Evolutionary conservation across 2,329 filamentous ascomycete genomes (phyloP).

Genomic region (Alternaria angustiovoidea): DNA sequence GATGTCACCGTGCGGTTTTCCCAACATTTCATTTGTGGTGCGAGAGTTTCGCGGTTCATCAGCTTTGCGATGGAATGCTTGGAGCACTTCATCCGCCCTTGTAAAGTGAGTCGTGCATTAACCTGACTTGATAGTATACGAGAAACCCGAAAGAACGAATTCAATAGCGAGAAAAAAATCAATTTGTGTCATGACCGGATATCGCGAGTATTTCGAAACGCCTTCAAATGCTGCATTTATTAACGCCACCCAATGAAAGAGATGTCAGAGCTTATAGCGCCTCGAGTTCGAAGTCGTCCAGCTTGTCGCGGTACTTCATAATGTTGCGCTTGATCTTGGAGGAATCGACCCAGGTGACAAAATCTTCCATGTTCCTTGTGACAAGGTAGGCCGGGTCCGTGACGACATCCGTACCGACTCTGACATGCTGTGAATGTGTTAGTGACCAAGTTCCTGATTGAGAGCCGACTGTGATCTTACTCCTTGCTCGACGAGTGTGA

Average conservation of each 20-base stretch:
- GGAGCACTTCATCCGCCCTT: background rate
- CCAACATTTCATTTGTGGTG: background rate
- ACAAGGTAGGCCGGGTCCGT: constrained; percentile 91
- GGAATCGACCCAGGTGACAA: constrained; percentile 93
- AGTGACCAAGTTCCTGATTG: background rate
- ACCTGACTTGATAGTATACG: background rate
- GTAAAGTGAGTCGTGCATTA: too few species aligned
- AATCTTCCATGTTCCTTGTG: constrained; percentile 90
- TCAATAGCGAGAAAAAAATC: background rate
- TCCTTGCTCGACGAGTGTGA: constrained; percentile 90
- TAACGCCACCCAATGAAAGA: constrained; percentile 32
- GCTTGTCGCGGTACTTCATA: constrained; percentile 90
- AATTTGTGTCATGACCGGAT: constrained; percentile 11
- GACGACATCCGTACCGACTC: constrained; percentile 88
- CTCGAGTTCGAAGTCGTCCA: constrained; percentile 90
- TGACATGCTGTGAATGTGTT: constrained; percentile 66
- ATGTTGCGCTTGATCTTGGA: constrained; percentile 98
- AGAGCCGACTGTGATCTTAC: background rate
- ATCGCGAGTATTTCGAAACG: constrained; percentile 23
- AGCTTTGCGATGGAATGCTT: background rate
- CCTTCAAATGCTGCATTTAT: constrained; percentile 25
- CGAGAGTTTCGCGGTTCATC: background rate
- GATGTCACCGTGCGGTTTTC: background rate
- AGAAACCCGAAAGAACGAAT: too few species aligned
- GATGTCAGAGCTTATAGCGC: constrained; percentile 25